Conservation (phyloP, 441 rosid species). For the Lepidium campestre region DNA sequence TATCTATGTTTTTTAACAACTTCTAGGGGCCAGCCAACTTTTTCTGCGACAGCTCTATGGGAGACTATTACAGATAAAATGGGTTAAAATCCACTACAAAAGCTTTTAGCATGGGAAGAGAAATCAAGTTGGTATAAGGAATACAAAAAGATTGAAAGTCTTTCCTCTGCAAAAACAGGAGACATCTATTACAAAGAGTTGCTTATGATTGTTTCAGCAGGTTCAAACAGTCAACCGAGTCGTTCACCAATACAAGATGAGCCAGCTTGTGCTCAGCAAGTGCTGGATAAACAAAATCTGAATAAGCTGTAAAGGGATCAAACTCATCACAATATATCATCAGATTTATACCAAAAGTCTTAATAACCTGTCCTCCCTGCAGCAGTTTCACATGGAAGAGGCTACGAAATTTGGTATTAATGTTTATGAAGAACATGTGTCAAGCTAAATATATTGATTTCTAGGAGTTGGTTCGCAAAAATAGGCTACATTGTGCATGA, state of each 20-base stretch:
- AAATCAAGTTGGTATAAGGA: not conserved
- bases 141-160: not conserved
- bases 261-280: not conserved
- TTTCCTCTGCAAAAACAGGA: not conserved
- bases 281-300: not conserved
- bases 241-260: too few relatives aligned
- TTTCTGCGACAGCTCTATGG: conserved; percentile 10
- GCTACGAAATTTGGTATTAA: not conserved
- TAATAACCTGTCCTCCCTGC: not conserved
- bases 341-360: not conserved
- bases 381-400: not conserved
- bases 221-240: not conserved
- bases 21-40: conserved; percentile 7
- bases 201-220: conserved; percentile 5
- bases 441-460: not conserved
- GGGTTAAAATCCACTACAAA: conserved; percentile 15
- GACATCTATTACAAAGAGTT: not conserved
- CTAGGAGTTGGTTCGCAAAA: not conserved
- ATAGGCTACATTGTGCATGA: conserved; percentile 3
- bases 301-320: conserved; percentile 7
- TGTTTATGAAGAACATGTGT: not conserved
- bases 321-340: not conserved
- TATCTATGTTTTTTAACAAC: conserved; percentile 17
- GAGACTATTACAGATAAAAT: conserved; percentile 17
- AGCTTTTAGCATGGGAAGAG: conserved; percentile 3